Conservation (phyloP, 202 grass and related monocot genomes). For the Saccharum hybrid region DNA sequence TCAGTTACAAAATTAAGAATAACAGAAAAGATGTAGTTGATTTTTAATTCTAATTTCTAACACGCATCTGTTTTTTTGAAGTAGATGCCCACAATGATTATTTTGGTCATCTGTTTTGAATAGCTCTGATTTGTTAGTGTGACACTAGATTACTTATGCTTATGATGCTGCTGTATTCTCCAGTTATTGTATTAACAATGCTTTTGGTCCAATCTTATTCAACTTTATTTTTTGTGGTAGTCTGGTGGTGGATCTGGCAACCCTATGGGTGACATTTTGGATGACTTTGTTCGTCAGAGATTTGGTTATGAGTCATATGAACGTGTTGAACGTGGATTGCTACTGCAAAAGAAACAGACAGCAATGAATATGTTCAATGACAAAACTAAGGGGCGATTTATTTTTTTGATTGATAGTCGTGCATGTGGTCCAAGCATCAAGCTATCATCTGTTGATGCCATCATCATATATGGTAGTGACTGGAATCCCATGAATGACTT, state of each 20-base stretch:
- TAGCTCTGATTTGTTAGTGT: conserved; percentile 22
- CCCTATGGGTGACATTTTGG: conserved; percentile 85
- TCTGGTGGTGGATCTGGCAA: conserved; percentile 68
- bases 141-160: conserved; percentile 3
- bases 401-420: conserved; percentile 85
- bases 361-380: conserved; percentile 92
- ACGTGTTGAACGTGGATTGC: conserved; percentile 69
- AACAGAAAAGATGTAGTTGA: conserved; percentile 8
- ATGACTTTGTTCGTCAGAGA: conserved; percentile 92
- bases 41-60: conserved; percentile 9
- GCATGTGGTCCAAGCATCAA: conserved; percentile 89
- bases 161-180: conserved; percentile 4
- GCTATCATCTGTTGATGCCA: conserved; percentile 77
- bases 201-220: conserved; percentile 37
- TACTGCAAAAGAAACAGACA: conserved; percentile 61
- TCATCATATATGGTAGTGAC: conserved; percentile 86
- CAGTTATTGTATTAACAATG: conserved; percentile 19
- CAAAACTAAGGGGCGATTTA: conserved; percentile 75
- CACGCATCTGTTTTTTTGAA: not conserved
- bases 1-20: conserved; percentile 19
- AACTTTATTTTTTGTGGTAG: conserved; percentile 55
- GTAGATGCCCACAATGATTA: conserved; percentile 13
- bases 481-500: conserved; percentile 93
- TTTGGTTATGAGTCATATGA: conserved; percentile 86
- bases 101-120: conserved; percentile 38